These are phyloP conservation scores for Cryphonectria naterciae DNA, from an alignment of 2,329 filamentous ascomycete species.

Conservation along the genomic window DNA sequence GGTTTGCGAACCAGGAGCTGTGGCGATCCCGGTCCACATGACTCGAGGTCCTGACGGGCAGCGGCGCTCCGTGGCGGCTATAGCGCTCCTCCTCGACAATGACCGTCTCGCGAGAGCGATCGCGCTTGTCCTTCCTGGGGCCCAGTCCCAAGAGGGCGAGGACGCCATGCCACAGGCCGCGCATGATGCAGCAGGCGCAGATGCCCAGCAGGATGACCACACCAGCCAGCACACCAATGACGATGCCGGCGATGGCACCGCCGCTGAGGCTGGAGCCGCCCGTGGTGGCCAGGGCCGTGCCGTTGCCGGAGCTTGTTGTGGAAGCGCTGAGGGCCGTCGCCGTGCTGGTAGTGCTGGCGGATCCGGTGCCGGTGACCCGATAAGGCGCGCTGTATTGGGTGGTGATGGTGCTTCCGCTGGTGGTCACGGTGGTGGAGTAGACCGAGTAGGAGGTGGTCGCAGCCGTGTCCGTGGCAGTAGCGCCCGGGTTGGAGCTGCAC, in stretches of 20 bases:
- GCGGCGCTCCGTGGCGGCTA: constrained; percentile 51
- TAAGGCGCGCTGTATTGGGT: constrained; percentile 58
- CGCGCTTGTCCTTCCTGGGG: constrained; percentile 51
- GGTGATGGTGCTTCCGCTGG: constrained; percentile 52
- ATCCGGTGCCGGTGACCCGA: constrained; percentile 55
- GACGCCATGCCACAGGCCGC: constrained; percentile 63
- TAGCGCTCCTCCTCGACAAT: constrained; percentile 66
- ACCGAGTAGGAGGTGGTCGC: constrained; percentile 44
- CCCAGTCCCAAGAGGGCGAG: constrained; percentile 65
- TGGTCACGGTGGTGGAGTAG: constrained; percentile 42
- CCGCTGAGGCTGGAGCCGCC: constrained; percentile 57
- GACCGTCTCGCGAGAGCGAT: constrained; percentile 43
- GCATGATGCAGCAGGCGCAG: constrained; percentile 74
- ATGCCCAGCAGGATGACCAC: constrained; percentile 69
- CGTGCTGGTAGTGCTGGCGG: constrained; percentile 54
- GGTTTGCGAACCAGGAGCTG: constrained; percentile 24
- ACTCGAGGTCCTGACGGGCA: constrained; percentile 54
- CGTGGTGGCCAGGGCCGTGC: constrained; percentile 42
- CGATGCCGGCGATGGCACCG: constrained; percentile 80
- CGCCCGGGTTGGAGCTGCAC: constrained; percentile 56
- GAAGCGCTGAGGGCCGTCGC: constrained; percentile 54
- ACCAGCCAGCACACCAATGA: constrained; percentile 72
- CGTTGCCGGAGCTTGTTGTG: constrained; percentile 46
- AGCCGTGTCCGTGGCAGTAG: constrained; percentile 42
- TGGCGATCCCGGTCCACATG: constrained; percentile 23